phyloP scores from a whole-genome alignment of 108 stramenopile genomes.

The Schizochytrium sp. region DNA sequence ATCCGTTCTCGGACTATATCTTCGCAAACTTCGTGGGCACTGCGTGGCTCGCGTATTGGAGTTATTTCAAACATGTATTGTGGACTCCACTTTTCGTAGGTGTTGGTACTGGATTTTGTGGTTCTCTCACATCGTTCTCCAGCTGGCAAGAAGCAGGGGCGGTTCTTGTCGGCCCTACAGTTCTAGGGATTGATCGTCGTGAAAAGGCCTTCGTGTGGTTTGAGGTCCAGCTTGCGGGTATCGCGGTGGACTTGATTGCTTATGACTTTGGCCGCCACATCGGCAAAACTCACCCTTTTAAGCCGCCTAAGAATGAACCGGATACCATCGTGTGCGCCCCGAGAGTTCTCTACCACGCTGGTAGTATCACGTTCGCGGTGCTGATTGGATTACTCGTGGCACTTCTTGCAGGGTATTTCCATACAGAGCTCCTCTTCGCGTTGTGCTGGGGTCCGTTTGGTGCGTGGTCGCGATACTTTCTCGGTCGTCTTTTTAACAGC shows the following conservation, averaged over 20 bases:
- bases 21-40: conserved; percentile 48
- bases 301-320: background rate
- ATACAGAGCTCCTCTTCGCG: conserved; percentile 10
- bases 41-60: conserved; percentile 34
- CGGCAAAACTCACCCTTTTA: background rate
- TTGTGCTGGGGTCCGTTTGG: conserved; percentile 47
- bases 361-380: background rate
- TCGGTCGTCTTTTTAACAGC: conserved; percentile 28
- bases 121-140: conserved; percentile 43
- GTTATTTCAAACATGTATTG: background rate
- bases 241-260: background rate
- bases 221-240: background rate
- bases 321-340: background rate
- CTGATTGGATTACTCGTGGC: conserved; percentile 8
- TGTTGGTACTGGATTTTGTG: conserved; percentile 55
- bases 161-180: background rate
- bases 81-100: conserved; percentile 37
- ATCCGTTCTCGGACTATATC: background rate
- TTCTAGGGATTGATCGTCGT: background rate
- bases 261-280: conserved; percentile 50
- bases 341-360: background rate
- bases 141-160: conserved; percentile 22
- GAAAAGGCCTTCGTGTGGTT: conserved; percentile 39
- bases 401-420: background rate
- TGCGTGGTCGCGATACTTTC: conserved; percentile 25